These are phyloP conservation scores for Phytophthora sp. DNA, from an alignment of 352 stramenopile species.

Conservation along the genomic window DNA sequence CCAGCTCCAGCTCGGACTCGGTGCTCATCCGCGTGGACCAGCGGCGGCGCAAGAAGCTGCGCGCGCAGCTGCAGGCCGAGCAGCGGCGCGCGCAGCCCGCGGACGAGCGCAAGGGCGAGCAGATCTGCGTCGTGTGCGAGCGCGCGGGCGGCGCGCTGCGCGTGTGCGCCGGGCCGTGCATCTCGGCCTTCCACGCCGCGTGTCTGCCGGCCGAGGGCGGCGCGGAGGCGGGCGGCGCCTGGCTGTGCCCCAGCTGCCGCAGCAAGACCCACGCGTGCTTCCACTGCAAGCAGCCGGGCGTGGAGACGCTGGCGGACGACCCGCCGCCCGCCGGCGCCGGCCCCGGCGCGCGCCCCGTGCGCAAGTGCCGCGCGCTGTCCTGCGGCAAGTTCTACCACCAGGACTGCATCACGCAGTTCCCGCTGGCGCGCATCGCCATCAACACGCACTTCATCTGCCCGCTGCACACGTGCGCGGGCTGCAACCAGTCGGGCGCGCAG, in stretches of 20 bases:
- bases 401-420: slow-evolving; percentile 80
- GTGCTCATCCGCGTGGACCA: slow-evolving; percentile 79
- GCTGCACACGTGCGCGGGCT: slow-evolving; percentile 80
- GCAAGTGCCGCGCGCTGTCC: slow-evolving; percentile 81
- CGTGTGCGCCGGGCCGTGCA: slow-evolving; percentile 72
- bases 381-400: slow-evolving; percentile 89
- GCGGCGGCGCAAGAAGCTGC: slow-evolving; percentile 65
- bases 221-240: slow-evolving; percentile 30
- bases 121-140: slow-evolving; percentile 78
- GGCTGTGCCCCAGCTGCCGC: slow-evolving; percentile 68
- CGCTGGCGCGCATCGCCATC: slow-evolving; percentile 75
- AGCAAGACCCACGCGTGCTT: slow-evolving; percentile 75
- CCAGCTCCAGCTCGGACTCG: slow-evolving; percentile 72
- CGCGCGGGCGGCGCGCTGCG: slow-evolving; percentile 56
- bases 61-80: slow-evolving; percentile 52
- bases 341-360: slow-evolving; percentile 35
- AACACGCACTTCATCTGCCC: slow-evolving; percentile 87
- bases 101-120: slow-evolving; percentile 39
- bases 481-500: slow-evolving; percentile 77
- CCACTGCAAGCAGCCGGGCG: slow-evolving; percentile 72
- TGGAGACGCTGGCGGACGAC: slow-evolving; percentile 29
- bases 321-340: slow-evolving; percentile 2
- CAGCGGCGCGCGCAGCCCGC: slow-evolving; percentile 31
- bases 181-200: slow-evolving; percentile 68
- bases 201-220: slow-evolving; percentile 41